phyloP scores from a whole-genome alignment of 169 alveolate species.

The Eimeria tenella region DNA sequence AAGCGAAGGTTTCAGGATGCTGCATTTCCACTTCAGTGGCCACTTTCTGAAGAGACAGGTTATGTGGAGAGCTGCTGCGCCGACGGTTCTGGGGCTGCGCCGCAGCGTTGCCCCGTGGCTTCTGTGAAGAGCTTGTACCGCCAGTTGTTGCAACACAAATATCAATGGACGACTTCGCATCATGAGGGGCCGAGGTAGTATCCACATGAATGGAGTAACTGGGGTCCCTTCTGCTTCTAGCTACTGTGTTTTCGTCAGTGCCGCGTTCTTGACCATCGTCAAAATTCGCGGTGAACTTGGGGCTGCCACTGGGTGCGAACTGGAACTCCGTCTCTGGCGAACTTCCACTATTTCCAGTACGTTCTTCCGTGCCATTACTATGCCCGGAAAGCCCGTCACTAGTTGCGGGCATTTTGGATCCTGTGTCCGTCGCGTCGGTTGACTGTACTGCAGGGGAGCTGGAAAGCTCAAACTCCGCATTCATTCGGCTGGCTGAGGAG shows the following conservation, averaged over 20 bases:
- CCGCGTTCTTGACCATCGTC: neutral
- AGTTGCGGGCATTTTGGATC: neutral
- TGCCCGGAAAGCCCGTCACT: neutral
- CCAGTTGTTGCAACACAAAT: neutral
- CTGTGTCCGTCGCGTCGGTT: neutral
- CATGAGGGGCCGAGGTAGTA: neutral
- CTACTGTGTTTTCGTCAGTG: neutral
- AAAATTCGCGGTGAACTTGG: neutral
- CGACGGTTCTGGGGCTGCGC: conserved; percentile 48
- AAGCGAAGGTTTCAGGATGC: neutral
- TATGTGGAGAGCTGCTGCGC: conserved; percentile 73
- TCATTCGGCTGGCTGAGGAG: neutral
- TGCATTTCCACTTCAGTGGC: conserved; percentile 14
- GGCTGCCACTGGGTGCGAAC: too few species aligned
- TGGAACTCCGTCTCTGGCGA: neutral
- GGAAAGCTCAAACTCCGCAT: neutral
- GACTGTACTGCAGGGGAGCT: neutral
- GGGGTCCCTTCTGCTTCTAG: neutral
- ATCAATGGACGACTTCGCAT: neutral
- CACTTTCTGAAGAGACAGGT: conserved; percentile 16
- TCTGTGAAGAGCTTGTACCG: conserved; percentile 17
- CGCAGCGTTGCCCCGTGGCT: neutral
- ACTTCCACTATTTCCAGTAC: neutral
- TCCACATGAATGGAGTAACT: neutral
- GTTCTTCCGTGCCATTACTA: neutral